phyloP scores from a whole-genome alignment of 805 yeast genomes.

The Saccharomyces paradoxus region DNA sequence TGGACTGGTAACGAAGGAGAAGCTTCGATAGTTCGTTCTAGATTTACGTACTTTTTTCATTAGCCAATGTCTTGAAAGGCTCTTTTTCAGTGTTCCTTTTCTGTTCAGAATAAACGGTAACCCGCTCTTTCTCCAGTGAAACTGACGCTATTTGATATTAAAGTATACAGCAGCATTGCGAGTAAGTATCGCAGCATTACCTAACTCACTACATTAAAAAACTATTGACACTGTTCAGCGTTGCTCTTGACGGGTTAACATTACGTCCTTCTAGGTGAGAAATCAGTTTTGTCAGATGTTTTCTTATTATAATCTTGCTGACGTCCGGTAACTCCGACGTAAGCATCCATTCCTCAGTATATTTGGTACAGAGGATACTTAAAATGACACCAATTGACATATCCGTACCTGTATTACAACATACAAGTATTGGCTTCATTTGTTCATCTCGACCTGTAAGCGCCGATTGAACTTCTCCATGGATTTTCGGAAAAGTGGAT shows the following conservation, averaged over 20 bases:
- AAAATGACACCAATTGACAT: constrained; percentile 55
- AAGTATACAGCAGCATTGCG: neutral
- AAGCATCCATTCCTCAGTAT: constrained; percentile 35
- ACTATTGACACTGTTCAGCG: constrained; percentile 62
- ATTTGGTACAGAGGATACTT: constrained; percentile 41
- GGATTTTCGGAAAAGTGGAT: constrained; percentile 36
- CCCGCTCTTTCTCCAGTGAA: neutral
- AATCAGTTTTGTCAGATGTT: constrained; percentile 45
- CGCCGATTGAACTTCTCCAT: constrained; percentile 17
- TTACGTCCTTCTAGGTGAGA: constrained; percentile 34
- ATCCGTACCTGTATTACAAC: constrained; percentile 62
- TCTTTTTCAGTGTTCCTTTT: neutral
- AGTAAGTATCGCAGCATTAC: neutral
- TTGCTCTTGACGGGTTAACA: constrained; percentile 69
- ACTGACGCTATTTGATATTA: neutral
- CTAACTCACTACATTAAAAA: constrained; percentile 39
- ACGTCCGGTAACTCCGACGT: constrained; percentile 8
- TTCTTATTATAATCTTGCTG: constrained; percentile 47
- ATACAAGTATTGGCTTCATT: constrained; percentile 32
- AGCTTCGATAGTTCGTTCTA: neutral
- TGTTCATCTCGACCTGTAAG: neutral
- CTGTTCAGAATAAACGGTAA: neutral
- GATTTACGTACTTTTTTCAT: neutral
- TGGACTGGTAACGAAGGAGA: neutral
- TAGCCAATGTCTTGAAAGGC: neutral